Base-by-base conservation (phyloP, 164 flowering plant genomes). In the Tetracentron sinense region DNA sequence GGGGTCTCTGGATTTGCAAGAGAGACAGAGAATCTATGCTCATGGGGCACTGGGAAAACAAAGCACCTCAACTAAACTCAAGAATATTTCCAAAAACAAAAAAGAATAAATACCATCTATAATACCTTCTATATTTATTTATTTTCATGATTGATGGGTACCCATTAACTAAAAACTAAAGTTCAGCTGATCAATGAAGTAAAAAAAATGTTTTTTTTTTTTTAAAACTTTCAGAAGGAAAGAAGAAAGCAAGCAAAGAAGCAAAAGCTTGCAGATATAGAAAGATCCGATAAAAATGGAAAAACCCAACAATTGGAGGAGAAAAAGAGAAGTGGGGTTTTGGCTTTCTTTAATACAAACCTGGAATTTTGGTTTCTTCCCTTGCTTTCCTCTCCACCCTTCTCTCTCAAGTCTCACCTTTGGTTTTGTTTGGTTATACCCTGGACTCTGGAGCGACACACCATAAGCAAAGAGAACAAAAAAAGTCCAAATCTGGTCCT, bases 71-170 rank as follows among this genome's bases (percentile, higher is more conserved):
- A 73, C 74, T 68, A 68, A 70, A 67, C 72, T 55, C 67, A 68
- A 79, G 89, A 82, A 85, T 80, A 86, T 86, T 81, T 65, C 83
- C 80, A 73, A 75, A 75, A 69, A 33, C 68, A 74, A 72, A 74
- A 54, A 64, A 75, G 75, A 71, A 77, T 58, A 59, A 70, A 81
- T 51, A 20, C 20, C 54, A n/a, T 16, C 11, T 21, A 29, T 28
- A n/a, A 0, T 23, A 72, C 73, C 69, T n/a, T n/a, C n/a, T n/a
- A n/a, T 66, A 64, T 78, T 70, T 64, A 74, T 71, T 68, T 51
- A 66, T 71, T 69, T 38, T 48, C 77, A 72, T 74, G 68, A 79
- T 77, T 77, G 44, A 38, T 3, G n/a, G n/a, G n/a, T n/a, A 78
- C 61, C 47, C 55, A 31, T 81, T 77, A 75, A 48, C 63, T 59